Evolutionary conservation across 805 yeast species (phyloP), one percentile per base, ranked within the genome.

Genomic region (Lipomyces lipofer): DNA sequence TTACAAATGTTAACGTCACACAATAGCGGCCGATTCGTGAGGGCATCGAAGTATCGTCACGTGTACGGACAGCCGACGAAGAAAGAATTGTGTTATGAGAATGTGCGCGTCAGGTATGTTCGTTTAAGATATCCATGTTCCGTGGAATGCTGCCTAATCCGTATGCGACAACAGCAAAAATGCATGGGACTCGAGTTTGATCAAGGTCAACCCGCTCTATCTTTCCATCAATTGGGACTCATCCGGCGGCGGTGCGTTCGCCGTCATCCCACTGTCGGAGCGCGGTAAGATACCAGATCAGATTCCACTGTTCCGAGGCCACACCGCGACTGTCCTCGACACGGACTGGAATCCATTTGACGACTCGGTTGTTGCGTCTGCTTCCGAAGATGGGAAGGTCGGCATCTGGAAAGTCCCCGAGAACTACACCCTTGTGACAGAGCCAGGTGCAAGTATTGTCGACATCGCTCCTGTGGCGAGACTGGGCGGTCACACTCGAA

Each of bases 231-330:
- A 88, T 69, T 90, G 97, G 96, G 89, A 88, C 55, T 78, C 97
- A 29, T 85, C 95, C 9, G 98, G 98, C 38, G 98, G 98, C 59
- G 99, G 99, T 49, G 95, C 98, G 0, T 91, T 94, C 75, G 97
- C 96, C 0, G 87, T 95, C 10, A 83, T 94, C 56, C 99, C 99
- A 1, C 74, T 88, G 24, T 69, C 70, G 7, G 97, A 92, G 70
- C 84, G 82, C 17, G 98, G 99, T 8, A 94, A 91, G 68, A 84
- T 91, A 6, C 97, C 97, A 3, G 99, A 94, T 64, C 82, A 85
- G 57, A 91, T 90, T 46, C 94, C 99, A 1, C 77, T 94, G 62
- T 94, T 92, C 72, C 82, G 97, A 66, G 99, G 99, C 13, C 99
- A 92, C 70, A 86, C 91, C 29, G 97, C 96, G 25, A 85, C 95